Base-by-base conservation (phyloP, 1,284 basidiomycete species). In the Trichosporon coremiiforme region DNA sequence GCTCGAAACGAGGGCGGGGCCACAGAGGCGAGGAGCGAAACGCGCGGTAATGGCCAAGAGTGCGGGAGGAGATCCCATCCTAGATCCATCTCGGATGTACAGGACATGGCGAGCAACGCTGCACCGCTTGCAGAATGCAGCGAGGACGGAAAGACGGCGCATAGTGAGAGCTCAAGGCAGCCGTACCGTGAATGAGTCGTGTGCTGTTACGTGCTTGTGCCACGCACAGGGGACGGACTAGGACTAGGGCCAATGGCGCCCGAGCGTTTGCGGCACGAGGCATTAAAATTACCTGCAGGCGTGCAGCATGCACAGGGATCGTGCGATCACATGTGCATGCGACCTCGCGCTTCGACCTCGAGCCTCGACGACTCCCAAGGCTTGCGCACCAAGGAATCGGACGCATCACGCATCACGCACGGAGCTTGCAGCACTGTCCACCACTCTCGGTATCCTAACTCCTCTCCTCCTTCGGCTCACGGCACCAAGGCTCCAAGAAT, bases 291-390 rank as follows among this genome's bases (percentile, higher is more conserved):
- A 60, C 31, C 57, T 33, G 57, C 57, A 10, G 20, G 47, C 47
- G 20, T 20, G 8, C 47, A 17, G 29, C 57, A 10, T 60, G 57
- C 31, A 33, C 47, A 33, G 57, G 57, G 57, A 33, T 60, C 57
- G 29, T 33, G 57, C 31, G 57, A 60, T 60, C 57, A 60, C 57
- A 60, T 60, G 57, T 35, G 57, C 57, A 53, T 53, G 47, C 47
- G 47, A 53, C 47, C 20, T 22, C n/a, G 9, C n/a, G 15, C 17
- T 17, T 2, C 12, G 15, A 20, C 45, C 45, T 47, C 10, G 36
- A 38, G 36, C 36, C 10, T 38, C 36, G 36, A 38, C 36, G 33
- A 4, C 33, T 33, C 4, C 33, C 8, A 3, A 33, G 33, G 33
- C 33, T 33, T 3, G 4, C 33, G 33, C 33, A 33, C 33, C 8